Base-by-base conservation (phyloP, 2,329 filamentous ascomycete species). In the Acrodontium crateriforme region DNA sequence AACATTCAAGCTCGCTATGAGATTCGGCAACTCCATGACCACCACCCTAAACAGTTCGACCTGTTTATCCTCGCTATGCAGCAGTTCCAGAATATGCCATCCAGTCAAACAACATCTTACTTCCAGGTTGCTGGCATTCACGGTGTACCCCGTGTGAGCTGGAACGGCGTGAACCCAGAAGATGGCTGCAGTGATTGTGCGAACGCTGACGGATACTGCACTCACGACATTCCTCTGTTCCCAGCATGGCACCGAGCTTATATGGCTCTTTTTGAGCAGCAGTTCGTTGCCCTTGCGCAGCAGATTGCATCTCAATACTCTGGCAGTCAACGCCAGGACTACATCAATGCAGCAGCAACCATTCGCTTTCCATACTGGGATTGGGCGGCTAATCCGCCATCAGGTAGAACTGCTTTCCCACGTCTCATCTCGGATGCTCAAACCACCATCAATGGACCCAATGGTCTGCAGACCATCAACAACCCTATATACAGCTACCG, bases 151-250 rank as follows among this genome's bases (percentile, higher is more conserved):
- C 40, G 34, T n/a, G 18, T 34, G 22, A 34, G 37, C 30, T 52
- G 41, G 36, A 41, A 50, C 31, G 40, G 40, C 27, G 47, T 50
- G 6, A 32, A 30, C 5, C 35, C 45, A 27, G n/a, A n/a, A n/a
- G n/a, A n/a, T n/a, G n/a, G n/a, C n/a, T 45, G 45, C 36, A 37
- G 37, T 25, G 32, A 24, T 13, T 49, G 45, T 28, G 24, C 31
- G n/a, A 41, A 38, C 24, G 35, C 41, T 18, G 38, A 45, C 24
- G 49, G 49, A n/a, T 52, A 52, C 36, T 52, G 49, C 39, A 42
- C 46, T n/a, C 49, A 52, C 42, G 37, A 44, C 21, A 49, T 45
- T 3, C 31, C 48, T n/a, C 44, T 48, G 13, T 52, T 52, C 39
- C 48, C 49, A 12, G 28, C 39, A 2, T 52, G 47, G 47, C 49